Evolutionary conservation across 2,329 filamentous ascomycete genomes (phyloP).

Genomic region (Claviceps lovelessii): DNA sequence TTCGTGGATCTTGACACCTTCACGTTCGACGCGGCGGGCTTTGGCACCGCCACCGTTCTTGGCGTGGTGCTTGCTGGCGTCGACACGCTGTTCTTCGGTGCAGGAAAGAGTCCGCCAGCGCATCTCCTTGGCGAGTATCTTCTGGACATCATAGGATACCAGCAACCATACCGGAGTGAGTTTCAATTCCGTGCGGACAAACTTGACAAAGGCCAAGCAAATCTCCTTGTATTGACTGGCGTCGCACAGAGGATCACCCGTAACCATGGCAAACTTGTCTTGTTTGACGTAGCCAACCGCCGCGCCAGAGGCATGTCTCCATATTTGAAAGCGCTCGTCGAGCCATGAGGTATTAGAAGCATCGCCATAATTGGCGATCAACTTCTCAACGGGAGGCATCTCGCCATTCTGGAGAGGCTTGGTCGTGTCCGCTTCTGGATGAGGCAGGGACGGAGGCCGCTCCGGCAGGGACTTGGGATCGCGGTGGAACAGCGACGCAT

Average conservation of each 20-base stretch:
- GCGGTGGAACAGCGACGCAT: constrained; percentile 74
- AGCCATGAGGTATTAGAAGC: constrained; percentile 90
- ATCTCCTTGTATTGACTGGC: constrained; percentile 59
- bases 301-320: constrained; percentile 73
- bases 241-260: constrained; percentile 80
- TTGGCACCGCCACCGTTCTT: constrained; percentile 50
- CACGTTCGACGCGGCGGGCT: constrained; percentile 64
- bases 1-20: constrained; percentile 69
- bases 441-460: constrained; percentile 52
- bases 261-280: constrained; percentile 65
- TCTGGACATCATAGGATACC: constrained; percentile 63
- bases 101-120: constrained; percentile 84
- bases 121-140: constrained; percentile 63
- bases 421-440: constrained; percentile 72
- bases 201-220: constrained; percentile 59
- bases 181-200: constrained; percentile 51
- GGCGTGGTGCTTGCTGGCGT: constrained; percentile 55
- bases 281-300: constrained; percentile 72
- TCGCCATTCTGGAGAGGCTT: constrained; percentile 33
- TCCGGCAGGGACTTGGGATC: constrained; percentile 77
- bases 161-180: constrained; percentile 83
- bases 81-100: constrained; percentile 75
- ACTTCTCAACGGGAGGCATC: constrained; percentile 64
- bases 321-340: constrained; percentile 76
- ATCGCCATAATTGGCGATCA: constrained; percentile 91